These are phyloP conservation scores for Rutstroemia sp. DNA, from an alignment of 2,329 filamentous ascomycete species.

Conservation along the genomic window DNA sequence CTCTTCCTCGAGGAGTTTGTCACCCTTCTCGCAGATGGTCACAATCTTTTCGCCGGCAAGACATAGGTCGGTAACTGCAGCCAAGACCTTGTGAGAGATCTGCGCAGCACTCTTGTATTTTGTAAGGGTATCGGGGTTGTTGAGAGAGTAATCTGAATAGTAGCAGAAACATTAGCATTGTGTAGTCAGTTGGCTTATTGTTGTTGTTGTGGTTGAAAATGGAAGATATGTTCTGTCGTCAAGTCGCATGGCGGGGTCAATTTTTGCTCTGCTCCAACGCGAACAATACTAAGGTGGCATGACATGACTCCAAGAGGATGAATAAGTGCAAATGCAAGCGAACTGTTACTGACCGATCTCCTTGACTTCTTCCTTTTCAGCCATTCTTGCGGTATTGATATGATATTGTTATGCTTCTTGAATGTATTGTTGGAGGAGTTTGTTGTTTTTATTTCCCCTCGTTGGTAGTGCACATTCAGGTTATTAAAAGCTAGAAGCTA, in stretches of 20 bases:
- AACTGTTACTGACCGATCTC: slow-evolving; percentile 31
- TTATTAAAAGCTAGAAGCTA: not conserved
- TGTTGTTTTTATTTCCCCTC: not conserved
- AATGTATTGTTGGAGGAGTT: not conserved
- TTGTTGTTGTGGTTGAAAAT: not conserved
- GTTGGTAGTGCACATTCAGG: not conserved
- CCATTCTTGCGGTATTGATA: slow-evolving; percentile 28
- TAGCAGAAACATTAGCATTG: not conserved
- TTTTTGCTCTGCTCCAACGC: slow-evolving; percentile 15
- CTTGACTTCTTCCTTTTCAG: slow-evolving; percentile 34
- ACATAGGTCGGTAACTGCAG: slow-evolving; percentile 67
- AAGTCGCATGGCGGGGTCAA: slow-evolving; percentile 27
- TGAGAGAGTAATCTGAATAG: slow-evolving; percentile 71
- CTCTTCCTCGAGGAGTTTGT: slow-evolving; percentile 91
- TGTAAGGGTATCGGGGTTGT: slow-evolving; percentile 89
- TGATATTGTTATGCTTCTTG: not conserved
- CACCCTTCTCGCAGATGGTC: slow-evolving; percentile 89
- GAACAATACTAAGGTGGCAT: slow-evolving; percentile 19
- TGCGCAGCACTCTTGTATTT: slow-evolving; percentile 97
- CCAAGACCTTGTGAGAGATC: slow-evolving; percentile 93
- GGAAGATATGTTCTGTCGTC: slow-evolving; percentile 7
- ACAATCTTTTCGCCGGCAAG: slow-evolving; percentile 87
- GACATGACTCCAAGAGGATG: not conserved
- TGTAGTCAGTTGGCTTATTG: not conserved
- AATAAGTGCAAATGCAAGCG: slow-evolving; percentile 15